phyloP scores from a whole-genome alignment of 2,329 filamentous ascomycete species.

The Fusarium tuaranense region DNA sequence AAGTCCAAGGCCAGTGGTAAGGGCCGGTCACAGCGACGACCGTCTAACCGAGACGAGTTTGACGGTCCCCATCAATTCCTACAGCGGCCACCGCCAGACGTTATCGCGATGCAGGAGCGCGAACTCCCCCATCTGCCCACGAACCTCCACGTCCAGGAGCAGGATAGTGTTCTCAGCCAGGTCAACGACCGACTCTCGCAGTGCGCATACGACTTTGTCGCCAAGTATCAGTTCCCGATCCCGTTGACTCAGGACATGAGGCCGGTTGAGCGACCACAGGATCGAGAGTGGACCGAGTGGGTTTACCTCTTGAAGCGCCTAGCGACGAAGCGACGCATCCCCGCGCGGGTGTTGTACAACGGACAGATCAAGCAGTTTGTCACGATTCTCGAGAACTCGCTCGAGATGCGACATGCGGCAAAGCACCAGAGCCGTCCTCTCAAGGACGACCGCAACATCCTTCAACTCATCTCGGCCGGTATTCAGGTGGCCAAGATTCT shows the following conservation, averaged over 20 bases:
- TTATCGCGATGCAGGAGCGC: slow-evolving; percentile 80
- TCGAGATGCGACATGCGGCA: slow-evolving; percentile 88
- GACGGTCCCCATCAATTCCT: slow-evolving; percentile 88
- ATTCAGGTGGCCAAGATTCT: slow-evolving; percentile 90
- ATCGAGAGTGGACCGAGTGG: slow-evolving; percentile 93
- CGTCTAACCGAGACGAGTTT: slow-evolving; percentile 89
- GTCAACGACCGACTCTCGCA: slow-evolving; percentile 88
- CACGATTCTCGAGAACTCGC: slow-evolving; percentile 86
- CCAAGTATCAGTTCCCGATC: slow-evolving; percentile 91
- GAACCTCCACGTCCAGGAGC: slow-evolving; percentile 84
- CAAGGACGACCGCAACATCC: slow-evolving; percentile 89
- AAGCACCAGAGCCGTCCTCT: slow-evolving; percentile 85
- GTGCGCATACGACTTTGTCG: slow-evolving; percentile 91
- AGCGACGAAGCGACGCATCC: slow-evolving; percentile 87
- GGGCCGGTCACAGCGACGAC: slow-evolving; percentile 71
- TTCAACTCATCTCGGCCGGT: slow-evolving; percentile 88
- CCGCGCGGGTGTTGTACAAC: slow-evolving; percentile 85
- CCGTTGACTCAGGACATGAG: slow-evolving; percentile 86
- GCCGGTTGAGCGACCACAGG: slow-evolving; percentile 77
- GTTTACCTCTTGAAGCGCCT: slow-evolving; percentile 87
- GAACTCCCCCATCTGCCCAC: slow-evolving; percentile 86
- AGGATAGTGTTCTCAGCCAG: slow-evolving; percentile 82
- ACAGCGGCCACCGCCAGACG: slow-evolving; percentile 76
- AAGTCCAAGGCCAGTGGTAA: slow-evolving; percentile 62
- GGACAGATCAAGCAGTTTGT: slow-evolving; percentile 93